Evolutionary conservation across 2,329 filamentous ascomycete species (phyloP), one percentile per base, ranked within the genome.

Genomic region (Sporothrix pseudoabietina): DNA sequence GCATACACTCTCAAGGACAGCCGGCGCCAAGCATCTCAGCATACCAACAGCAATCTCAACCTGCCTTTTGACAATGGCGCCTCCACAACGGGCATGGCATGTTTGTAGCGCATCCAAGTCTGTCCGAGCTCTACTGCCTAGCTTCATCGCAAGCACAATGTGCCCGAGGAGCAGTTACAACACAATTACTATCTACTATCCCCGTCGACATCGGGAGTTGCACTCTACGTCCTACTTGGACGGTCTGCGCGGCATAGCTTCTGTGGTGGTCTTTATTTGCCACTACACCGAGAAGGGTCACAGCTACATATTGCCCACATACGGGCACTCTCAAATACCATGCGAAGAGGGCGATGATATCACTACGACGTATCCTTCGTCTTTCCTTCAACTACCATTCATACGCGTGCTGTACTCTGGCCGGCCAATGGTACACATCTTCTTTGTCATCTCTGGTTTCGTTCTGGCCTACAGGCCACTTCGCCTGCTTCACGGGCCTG

Each of bases 361-460:
- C 26, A 26, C 26, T 26, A 26, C 26, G 26, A 26, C 26, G 26
- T 26, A 26, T 26, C 26, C 74, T 4, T 80, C 80, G 2, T 81
- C 80, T 6, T 78, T 77, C 16, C 75, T 86, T 26, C 85, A 86
- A 77, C 78, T 85, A 16, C 85, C 85, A 1, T 83, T 84, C 69
- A 14, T 85, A 8, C 82, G 84, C 71, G 78, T 85, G 39, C 71
- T 85, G 26, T 84, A 81, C 75, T 82, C 82, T 19, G 84, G 84
- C 22, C 80, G 82, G 22, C 83, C 84, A 9, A 84, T 85, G 83
- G 85, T 87, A 2, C 82, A 85, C 76, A 82, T 87, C 65, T 86
- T 87, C 78, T 86, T 86, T 78, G 82, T 86, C 75, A 84, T 87
- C 49, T 86, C 84, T 1, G 85, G 85, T 52, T 85, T 84, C 74